A percentile compares a stretch with the other conserved stretches of the same genome.
These are phyloP conservation scores for Septoria petroselini DNA, from an alignment of 2,329 filamentous ascomycete genomes.

Conservation along the genomic window DNA sequence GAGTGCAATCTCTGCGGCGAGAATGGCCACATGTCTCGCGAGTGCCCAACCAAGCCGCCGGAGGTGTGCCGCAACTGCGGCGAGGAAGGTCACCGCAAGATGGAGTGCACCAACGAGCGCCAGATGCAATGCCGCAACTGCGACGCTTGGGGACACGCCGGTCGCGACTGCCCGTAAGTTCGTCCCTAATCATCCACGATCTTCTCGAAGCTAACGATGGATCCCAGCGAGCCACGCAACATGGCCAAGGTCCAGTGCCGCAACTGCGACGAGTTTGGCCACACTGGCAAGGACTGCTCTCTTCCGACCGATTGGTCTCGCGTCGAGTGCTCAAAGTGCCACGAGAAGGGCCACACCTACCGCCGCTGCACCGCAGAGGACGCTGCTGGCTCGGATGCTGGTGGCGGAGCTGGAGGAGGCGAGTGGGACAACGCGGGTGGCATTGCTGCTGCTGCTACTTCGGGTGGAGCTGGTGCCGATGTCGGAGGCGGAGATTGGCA, in stretches of 20 bases:
- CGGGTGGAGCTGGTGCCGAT: conserved; percentile 10
- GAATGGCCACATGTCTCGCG: conserved; percentile 37
- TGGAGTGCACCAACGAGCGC: conserved; percentile 38
- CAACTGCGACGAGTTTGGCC: conserved; percentile 44
- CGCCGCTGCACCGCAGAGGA: conserved; percentile 28
- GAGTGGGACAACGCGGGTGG: too few species aligned
- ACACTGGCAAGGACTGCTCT: conserved; percentile 17
- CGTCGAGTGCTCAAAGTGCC: conserved; percentile 49
- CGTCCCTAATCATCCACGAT: too few species aligned
- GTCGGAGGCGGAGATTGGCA: conserved; percentile 21
- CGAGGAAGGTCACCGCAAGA: conserved; percentile 35
- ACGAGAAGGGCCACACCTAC: conserved; percentile 32
- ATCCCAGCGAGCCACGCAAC: conserved; percentile 46
- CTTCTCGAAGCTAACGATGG: conserved; percentile 7
- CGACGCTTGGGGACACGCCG: conserved; percentile 40
- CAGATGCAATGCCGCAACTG: conserved; percentile 39
- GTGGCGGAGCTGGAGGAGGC: conserved; percentile 10
- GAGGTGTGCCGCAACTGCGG: conserved; percentile 39
- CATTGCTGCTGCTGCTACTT: conserved; percentile 5
- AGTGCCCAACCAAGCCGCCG: conserved; percentile 33
- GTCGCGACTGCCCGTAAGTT: conserved; percentile 57
- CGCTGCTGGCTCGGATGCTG: conserved; percentile 8
- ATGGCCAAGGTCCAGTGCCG: conserved; percentile 48
- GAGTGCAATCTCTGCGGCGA: conserved; percentile 37
- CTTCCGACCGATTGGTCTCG: conserved; percentile 38